A percentile compares a stretch with the other conserved stretches of the same genome.
phyloP scores from a whole-genome alignment of 108 stramenopile species.

The Skeletonema marinoi region DNA sequence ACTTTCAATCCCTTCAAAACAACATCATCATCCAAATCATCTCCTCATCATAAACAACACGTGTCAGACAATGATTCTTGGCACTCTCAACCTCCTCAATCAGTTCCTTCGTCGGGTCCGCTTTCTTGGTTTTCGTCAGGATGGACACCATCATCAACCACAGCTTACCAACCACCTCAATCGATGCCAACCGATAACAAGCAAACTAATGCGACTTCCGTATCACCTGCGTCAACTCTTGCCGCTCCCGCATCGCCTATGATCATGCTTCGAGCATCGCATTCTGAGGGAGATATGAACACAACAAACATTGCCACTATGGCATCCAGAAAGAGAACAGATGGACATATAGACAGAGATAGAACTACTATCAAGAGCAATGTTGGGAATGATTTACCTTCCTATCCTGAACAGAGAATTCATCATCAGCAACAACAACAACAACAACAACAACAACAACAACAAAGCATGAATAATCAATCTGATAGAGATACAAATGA shows the following conservation, averaged over 20 bases:
- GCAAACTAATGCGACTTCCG: not conserved
- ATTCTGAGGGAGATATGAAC: conserved; percentile 6
- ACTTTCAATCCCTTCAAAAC: conserved; percentile 1
- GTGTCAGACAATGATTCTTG: not conserved
- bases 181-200: not conserved
- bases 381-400: not conserved
- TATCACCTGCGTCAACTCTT: not conserved
- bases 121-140: conserved; percentile 35
- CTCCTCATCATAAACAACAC: not conserved
- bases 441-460: not conserved
- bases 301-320: not conserved
- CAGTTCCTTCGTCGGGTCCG: not conserved
- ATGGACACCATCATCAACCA: conserved; percentile 30
- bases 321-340: not conserved
- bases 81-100: not conserved
- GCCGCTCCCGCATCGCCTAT: not conserved
- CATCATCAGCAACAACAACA: not conserved
- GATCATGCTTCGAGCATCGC: not conserved
- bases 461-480: not conserved
- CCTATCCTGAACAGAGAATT: conserved; percentile 1
- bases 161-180: not conserved
- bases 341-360: not conserved
- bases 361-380: not conserved
- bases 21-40: not conserved
- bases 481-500: conserved; percentile 1